A percentile compares a stretch with the other conserved stretches of the same genome.
Conservation (phyloP, 2,329 filamentous ascomycete species). For the Zymoseptoria passerinii region DNA sequence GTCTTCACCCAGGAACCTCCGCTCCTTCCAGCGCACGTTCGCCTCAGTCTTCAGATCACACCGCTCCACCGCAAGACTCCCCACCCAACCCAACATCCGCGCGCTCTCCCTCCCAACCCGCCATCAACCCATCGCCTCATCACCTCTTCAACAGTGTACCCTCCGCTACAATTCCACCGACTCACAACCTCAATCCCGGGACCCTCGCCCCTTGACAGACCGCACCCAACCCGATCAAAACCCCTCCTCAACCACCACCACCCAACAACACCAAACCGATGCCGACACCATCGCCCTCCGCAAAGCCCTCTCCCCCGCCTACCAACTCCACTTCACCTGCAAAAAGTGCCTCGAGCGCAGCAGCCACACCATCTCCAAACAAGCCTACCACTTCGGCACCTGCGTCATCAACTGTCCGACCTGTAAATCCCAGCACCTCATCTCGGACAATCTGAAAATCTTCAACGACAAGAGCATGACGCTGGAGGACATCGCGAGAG, state of each 20-base stretch:
- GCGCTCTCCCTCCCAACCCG: slow-evolving; percentile 5
- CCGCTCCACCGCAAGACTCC: slow-evolving; percentile 11
- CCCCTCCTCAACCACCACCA: slow-evolving; percentile 7
- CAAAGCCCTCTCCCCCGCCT: slow-evolving; percentile 54
- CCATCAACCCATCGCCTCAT: slow-evolving; percentile 3
- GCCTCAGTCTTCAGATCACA: slow-evolving; percentile 29
- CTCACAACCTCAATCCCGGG: slow-evolving; percentile 5
- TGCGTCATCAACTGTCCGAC: slow-evolving; percentile 80
- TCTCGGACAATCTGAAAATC: slow-evolving; percentile 80
- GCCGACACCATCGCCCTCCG: slow-evolving; percentile 30
- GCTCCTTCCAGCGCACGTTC: slow-evolving; percentile 25
- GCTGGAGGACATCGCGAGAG: slow-evolving; percentile 67
- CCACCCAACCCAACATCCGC: slow-evolving; percentile 10
- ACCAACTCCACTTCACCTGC: slow-evolving; percentile 89
- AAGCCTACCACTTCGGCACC: slow-evolving; percentile 87
- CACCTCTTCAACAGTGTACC: neutral
- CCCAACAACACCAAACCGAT: slow-evolving; percentile 14
- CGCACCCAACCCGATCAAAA: slow-evolving; percentile 3
- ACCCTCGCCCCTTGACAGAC: slow-evolving; percentile 24
- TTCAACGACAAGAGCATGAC: slow-evolving; percentile 65
- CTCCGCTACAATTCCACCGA: slow-evolving; percentile 6
- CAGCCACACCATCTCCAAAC: slow-evolving; percentile 81
- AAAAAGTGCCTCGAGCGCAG: slow-evolving; percentile 66
- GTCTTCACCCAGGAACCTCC: slow-evolving; percentile 22
- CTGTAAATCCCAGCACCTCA: slow-evolving; percentile 82